Conservation (phyloP, 768 basidiomycete species). For the Russula ochroleuca region DNA sequence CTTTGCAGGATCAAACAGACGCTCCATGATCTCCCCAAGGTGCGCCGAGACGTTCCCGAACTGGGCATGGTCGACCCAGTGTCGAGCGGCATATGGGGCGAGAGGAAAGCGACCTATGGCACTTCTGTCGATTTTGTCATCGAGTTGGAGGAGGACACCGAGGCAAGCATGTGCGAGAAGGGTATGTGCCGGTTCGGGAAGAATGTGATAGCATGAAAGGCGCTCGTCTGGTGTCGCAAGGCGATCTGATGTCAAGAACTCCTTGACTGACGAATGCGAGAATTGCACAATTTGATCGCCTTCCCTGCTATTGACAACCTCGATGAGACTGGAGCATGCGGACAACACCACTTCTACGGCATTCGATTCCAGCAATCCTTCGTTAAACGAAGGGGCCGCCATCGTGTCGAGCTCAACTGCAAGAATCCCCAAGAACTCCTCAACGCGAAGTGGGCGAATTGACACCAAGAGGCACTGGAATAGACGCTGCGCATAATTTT, state of each 20-base stretch:
- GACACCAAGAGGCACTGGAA: constrained; percentile 12
- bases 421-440: not conserved
- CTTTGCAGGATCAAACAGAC: too few species aligned
- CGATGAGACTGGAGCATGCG: not conserved
- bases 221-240: not conserved
- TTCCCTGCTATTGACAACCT: not conserved
- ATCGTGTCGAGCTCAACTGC: not conserved
- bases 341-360: not conserved
- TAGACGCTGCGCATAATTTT: constrained; percentile 3
- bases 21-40: not conserved
- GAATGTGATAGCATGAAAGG: constrained; percentile 7
- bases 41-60: too few species aligned
- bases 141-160: not conserved
- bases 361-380: not conserved
- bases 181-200: not conserved
- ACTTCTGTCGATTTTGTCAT: not conserved
- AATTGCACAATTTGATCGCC: not conserved
- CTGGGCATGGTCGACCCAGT: not conserved
- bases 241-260: constrained; percentile 4
- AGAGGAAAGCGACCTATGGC: not conserved
- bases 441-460: not conserved
- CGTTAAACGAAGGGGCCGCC: not conserved
- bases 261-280: not conserved
- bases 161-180: not conserved
- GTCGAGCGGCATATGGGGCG: not conserved